Percentiles rank a stretch among this genome's conserved stretches.
Evolutionary conservation across 2,329 filamentous ascomycete genomes (phyloP).

Genomic region (Aspergillus floridensis): DNA sequence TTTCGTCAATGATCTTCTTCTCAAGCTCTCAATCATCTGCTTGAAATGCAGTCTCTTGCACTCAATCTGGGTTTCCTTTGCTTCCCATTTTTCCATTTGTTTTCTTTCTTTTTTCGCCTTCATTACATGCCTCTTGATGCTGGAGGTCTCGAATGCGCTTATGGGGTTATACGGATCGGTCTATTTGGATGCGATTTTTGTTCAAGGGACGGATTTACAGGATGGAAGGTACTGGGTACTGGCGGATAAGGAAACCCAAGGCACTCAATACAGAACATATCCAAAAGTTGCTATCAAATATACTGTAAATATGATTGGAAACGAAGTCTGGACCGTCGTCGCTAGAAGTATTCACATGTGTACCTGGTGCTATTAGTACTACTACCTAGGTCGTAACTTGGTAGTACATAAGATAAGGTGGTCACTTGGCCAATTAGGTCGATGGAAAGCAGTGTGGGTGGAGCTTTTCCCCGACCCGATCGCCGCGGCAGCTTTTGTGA

Average conservation of each 20-base stretch:
- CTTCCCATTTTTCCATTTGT: not conserved
- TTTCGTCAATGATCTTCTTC: slow-evolving; percentile 24
- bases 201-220: not conserved
- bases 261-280: not conserved
- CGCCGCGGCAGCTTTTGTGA: not conserved
- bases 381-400: too few species aligned
- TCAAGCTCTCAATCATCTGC: slow-evolving; percentile 15
- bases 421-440: not conserved
- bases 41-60: not conserved
- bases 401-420: too few species aligned
- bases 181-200: not conserved
- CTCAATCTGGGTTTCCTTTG: slow-evolving; percentile 6
- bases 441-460: not conserved
- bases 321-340: too few species aligned
- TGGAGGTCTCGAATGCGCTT: not conserved
- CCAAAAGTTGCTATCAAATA: not conserved
- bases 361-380: too few species aligned
- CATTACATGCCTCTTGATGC: not conserved
- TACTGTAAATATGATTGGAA: not conserved
- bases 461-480: not conserved
- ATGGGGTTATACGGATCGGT: not conserved
- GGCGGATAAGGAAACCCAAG: not conserved
- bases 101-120: not conserved
- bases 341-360: too few species aligned
- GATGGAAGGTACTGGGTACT: not conserved